These are phyloP conservation scores for Tubosaeta sp. DNA, from an alignment of 768 basidiomycete species.

Conservation along the genomic window DNA sequence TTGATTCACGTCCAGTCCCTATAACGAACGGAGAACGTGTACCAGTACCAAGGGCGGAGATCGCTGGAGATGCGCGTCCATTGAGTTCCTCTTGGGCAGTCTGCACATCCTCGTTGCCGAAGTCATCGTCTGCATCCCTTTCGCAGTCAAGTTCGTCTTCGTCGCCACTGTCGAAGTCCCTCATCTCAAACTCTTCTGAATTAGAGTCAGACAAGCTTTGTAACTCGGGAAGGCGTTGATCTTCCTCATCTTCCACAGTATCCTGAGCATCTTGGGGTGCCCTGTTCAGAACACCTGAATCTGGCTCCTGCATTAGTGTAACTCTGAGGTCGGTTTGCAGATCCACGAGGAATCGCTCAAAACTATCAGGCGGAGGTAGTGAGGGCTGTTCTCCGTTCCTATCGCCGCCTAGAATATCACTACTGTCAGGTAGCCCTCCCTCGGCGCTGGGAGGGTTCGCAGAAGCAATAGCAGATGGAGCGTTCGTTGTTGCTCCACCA, in stretches of 20 bases:
- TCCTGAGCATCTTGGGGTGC: conserved; percentile 8
- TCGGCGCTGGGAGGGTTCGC: conserved; percentile 10
- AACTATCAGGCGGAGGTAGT: conserved; percentile 57
- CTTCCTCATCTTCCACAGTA: conserved; percentile 12
- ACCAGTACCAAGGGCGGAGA: conserved; percentile 19
- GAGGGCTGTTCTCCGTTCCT: conserved; percentile 15
- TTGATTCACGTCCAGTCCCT: conserved; percentile 1
- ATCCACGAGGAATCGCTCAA: conserved; percentile 78
- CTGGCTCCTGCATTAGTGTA: conserved; percentile 46
- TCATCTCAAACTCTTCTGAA: conserved; percentile 25
- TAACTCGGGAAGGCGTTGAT: conserved; percentile 23
- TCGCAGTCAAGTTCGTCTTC: conserved; percentile 29
- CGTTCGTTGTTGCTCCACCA: conserved; percentile 18
- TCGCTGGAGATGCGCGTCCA: conserved; percentile 24
- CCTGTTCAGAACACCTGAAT: conserved; percentile 4
- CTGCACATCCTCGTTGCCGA: conserved; percentile 23
- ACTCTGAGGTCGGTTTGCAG: conserved; percentile 68
- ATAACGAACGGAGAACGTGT: conserved; percentile 8
- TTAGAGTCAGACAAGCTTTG: conserved; percentile 22
- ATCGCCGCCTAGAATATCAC: conserved; percentile 3
- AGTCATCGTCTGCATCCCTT: conserved; percentile 27
- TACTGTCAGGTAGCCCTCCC: conserved; percentile 4
- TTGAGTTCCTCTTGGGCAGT: conserved; percentile 21
- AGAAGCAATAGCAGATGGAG: conserved; percentile 1
- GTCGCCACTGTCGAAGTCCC: conserved; percentile 16